Evolutionary conservation across 116 monocot species (phyloP), one percentile per base, ranked within the genome.

Genomic region (Trichopus zeylanicus): DNA sequence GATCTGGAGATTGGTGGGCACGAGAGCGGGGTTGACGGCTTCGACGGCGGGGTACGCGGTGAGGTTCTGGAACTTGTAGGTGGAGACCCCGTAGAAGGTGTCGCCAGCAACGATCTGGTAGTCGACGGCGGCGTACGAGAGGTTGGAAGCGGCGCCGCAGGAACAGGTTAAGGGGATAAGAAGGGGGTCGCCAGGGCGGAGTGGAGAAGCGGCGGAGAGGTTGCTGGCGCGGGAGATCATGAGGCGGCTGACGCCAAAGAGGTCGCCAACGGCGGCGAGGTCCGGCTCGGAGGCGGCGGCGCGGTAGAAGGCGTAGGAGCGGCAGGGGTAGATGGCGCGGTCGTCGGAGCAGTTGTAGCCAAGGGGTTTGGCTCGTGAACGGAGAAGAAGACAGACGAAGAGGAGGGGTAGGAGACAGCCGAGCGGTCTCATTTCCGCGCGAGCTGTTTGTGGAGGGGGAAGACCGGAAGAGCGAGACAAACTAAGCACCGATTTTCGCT

Each of bases 251-350:
- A 78, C 61, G 26, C 55, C 65, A 66, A 88, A 88, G 55, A 88
- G 80, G 60, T 88, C 88, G 3, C 69, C 74, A 29, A 83, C 34
- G 24, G 75, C 59, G 24, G 78, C 57, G 10, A 87, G 74, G 73
- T 86, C 78, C 28, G 55, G 69, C 38, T 31, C 8, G 1, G 35
- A 27, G 64, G 23, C 48, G 21, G 74, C 12, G 3, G 76, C 83
- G 34, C 80, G 80, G 81, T 77, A 91, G 73, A 83, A 73, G 47
- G 78, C 83, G 70, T 81, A 92, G 63, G 92, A 65, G 21, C 57
- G 67, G 69, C 87, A 87, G 0, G 92, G 87, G 71, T 92, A 87
- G 60, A 68, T 31, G 61, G 57, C 64, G 11, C 55, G 42, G 70
- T 76, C 63, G 59, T 76, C 31, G 13, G 70, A 58, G 79, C 90